Percentiles rank a stretch among this genome's conserved stretches.
These are phyloP conservation scores for Calocybe cyanea DNA, from an alignment of 768 basidiomycete genomes.

Conservation along the genomic window DNA sequence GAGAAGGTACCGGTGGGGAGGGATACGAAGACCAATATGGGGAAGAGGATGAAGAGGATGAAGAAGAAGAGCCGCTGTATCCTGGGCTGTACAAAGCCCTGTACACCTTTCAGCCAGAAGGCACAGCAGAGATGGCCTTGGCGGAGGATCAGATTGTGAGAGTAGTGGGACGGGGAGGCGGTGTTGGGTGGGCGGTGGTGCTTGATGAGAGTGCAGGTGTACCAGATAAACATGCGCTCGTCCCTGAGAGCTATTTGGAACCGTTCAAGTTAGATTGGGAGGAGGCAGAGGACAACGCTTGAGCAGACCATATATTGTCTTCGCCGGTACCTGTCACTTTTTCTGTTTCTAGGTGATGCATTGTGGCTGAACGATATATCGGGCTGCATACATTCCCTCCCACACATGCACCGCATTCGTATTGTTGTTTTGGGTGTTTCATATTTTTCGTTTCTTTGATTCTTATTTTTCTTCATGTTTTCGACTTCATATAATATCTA, in stretches of 20 bases:
- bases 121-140: constrained; percentile 78
- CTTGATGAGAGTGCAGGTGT: constrained; percentile 27
- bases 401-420: too few relatives aligned
- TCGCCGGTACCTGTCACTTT: too few relatives aligned
- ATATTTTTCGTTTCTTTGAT: too few relatives aligned
- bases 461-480: too few relatives aligned
- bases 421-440: too few relatives aligned
- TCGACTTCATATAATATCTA: too few relatives aligned
- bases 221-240: constrained; percentile 54
- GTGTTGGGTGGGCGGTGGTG: constrained; percentile 79
- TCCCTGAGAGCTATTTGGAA: constrained; percentile 78
- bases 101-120: constrained; percentile 77
- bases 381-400: too few relatives aligned
- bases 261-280: constrained; percentile 43
- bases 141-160: constrained; percentile 73
- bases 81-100: constrained; percentile 77
- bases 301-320: too few relatives aligned
- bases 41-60: constrained; percentile 23
- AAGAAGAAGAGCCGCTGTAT: constrained; percentile 42
- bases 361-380: too few relatives aligned
- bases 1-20: constrained; percentile 26
- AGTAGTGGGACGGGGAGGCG: constrained; percentile 72
- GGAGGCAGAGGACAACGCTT: too few relatives aligned
- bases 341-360: too few relatives aligned
- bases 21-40: too few relatives aligned